These are phyloP conservation scores for Elongisporangium undulatum DNA, from an alignment of 352 stramenopile genomes.

Conservation along the genomic window DNA sequence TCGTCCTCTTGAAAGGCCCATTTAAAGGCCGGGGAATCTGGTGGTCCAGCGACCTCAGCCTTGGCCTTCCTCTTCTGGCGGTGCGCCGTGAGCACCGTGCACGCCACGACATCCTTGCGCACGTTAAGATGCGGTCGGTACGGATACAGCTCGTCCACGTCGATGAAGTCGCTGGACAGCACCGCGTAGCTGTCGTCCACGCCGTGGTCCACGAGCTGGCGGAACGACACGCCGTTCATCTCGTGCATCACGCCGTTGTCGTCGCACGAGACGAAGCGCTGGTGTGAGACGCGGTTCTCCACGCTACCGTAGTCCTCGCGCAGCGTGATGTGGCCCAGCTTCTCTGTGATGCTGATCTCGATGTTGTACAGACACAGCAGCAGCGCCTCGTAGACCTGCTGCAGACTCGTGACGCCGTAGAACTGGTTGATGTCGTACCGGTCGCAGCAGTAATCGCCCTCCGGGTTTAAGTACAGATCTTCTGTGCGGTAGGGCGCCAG, in stretches of 20 bases:
- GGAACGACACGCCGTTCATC: slow-evolving; percentile 29
- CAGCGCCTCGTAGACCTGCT: slow-evolving; percentile 30
- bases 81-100: slow-evolving; percentile 16
- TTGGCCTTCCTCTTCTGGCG: slow-evolving; percentile 16
- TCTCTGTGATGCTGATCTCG: slow-evolving; percentile 39
- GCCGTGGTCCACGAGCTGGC: no score
- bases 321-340: slow-evolving; percentile 26
- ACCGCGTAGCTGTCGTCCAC: slow-evolving; percentile 3
- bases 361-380: slow-evolving; percentile 27
- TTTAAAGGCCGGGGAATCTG: no score
- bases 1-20: neutral
- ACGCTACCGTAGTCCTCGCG: slow-evolving; percentile 26
- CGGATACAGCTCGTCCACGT: slow-evolving; percentile 28
- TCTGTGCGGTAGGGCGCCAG: slow-evolving; percentile 21
- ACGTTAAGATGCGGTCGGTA: slow-evolving; percentile 22
- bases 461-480: slow-evolving; percentile 17
- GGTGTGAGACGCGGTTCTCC: slow-evolving; percentile 20
- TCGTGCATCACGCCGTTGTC: slow-evolving; percentile 25
- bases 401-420: slow-evolving; percentile 15
- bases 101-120: slow-evolving; percentile 21
- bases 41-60: no score
- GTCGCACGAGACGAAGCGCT: slow-evolving; percentile 26
- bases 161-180: slow-evolving; percentile 22
- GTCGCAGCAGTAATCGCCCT: slow-evolving; percentile 21
- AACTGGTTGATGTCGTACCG: slow-evolving; percentile 25